Base-by-base conservation (phyloP, 306 rosid species). In the Corylus avellana region DNA sequence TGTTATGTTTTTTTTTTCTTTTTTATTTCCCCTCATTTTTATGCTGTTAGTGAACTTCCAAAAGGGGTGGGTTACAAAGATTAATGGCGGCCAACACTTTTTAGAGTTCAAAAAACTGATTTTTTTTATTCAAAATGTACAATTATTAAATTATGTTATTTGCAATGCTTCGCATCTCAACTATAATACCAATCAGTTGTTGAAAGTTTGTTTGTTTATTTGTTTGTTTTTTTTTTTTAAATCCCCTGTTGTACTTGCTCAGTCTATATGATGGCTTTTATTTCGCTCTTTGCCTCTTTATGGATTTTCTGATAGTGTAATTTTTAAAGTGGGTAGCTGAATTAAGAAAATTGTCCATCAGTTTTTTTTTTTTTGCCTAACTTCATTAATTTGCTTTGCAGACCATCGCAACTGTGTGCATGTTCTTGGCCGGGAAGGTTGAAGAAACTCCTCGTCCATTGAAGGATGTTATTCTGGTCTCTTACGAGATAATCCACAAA, bases 381-480 rank as follows among this genome's bases (percentile, higher is more conserved):
- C 74, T 82, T 73, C 67, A 64, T 78, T 75, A 32, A 73, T 78
- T 62, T 86, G 87, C 83, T 83, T 81, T 77, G 85, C 94, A 96
- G 99, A 96, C 91, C 72, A 88, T 96, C 74, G 98, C 99, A 74
- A 96, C 99, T 22, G 94, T 88, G 70, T 96, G 99, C 84, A 96
- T 96, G 99, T 96, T 96, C 88, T 98, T 96, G 75, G 98, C 99
- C 71, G 99, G 99, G 80, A 96, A 93, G 87, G 99, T 96, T 79
- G 99, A 96, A 87, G 99, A 96, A 89, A 91, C 96, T 73, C 99
- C 99, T 25, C 98, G 99, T 70, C 99, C 98, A 5, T 81, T 96
- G 66, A 91, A 93, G 82, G 98, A 93, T 86, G 99, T 96, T 54
- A 96, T 96, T 70, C 88, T 96, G 74, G 96, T 91, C 80, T 96